Base-by-base conservation (phyloP, 108 stramenopile genomes). In the Cyclotella choctawhatcheeana region DNA sequence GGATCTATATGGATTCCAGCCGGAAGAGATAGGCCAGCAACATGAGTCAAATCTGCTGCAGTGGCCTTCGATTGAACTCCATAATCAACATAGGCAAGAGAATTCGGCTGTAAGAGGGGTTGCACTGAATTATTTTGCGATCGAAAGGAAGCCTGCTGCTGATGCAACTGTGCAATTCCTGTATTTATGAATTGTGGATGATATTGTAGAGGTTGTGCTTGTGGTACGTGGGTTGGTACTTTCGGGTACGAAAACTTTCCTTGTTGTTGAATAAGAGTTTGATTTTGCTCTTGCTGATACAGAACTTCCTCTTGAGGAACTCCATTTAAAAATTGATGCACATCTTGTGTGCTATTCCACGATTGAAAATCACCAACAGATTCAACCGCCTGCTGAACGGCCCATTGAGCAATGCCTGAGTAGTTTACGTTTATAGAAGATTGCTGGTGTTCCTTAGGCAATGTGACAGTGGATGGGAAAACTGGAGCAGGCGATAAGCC, bases 371-470 rank as follows among this genome's bases (percentile, higher is more conserved):
- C 76, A 13, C 63, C 82, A 21, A 92, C 72, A 17, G 82, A 78
- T 48, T 71, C 60, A 40, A 92, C 78, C n/a, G 91, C 89, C 22
- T 90, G 84, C 51, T 87, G 82, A 8, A 92, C 74, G 4, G 77
- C 64, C 70, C 65, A 71, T 31, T 71, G 69, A 5, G 70, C 70
- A 50, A 67, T 30, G 24, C 48, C 56, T 8, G 37, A 63, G 13
- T 54, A 63, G 47, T 78, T 45, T 2, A 78, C 44, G 16, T 44
- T 61, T 6, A 71, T 34, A 48, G 65, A 64, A 8, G 4, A 7
- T 43, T 71, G 70, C 24, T 66, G 64, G 7, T 69, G 31, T 30
- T 58, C 55, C n/a, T n/a, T n/a, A 35, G 69, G 77, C 1, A 50
- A 24, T 26, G 35, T 29, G 16, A 78, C 69, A 18, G 64, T 58